These are phyloP conservation scores for Moelleriella libera DNA, from an alignment of 2,329 filamentous ascomycete species.

Conservation along the genomic window DNA sequence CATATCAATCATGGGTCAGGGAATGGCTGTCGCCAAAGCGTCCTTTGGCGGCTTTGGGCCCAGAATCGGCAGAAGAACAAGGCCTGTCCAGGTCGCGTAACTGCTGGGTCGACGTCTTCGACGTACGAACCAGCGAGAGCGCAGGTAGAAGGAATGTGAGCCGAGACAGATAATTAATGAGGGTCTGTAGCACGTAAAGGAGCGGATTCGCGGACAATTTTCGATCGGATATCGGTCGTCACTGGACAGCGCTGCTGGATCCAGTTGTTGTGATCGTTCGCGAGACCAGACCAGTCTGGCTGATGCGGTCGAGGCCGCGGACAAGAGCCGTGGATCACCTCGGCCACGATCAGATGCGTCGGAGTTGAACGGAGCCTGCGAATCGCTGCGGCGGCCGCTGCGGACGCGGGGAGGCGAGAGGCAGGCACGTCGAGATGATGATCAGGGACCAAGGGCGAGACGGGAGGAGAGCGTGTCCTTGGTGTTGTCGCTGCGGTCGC, in stretches of 20 bases:
- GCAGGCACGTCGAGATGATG: slow-evolving; percentile 1
- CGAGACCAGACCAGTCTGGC: slow-evolving; percentile 5
- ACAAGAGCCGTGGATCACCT: slow-evolving; percentile 2
- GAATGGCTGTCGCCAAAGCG: background rate
- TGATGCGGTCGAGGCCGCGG: slow-evolving; percentile 5
- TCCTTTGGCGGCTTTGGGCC: background rate
- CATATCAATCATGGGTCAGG: slow-evolving; percentile 12
- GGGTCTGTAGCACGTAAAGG: slow-evolving; percentile 1
- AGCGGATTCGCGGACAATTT: slow-evolving; percentile 7
- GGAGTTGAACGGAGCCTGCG: background rate
- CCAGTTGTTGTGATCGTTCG: slow-evolving; percentile 15
- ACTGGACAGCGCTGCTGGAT: slow-evolving; percentile 40
- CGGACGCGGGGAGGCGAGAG: background rate
- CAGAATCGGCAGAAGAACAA: no score
- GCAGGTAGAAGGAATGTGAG: background rate
- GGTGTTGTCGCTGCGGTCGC: slow-evolving; percentile 2
- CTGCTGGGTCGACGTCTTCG: background rate
- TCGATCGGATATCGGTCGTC: slow-evolving; percentile 3
- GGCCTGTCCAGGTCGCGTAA: background rate
- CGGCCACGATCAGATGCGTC: slow-evolving; percentile 2
- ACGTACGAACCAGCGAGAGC: background rate
- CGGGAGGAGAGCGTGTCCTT: slow-evolving; percentile 4
- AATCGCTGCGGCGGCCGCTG: background rate
- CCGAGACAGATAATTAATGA: background rate
- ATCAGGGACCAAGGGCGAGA: slow-evolving; percentile 5